Evolutionary conservation across 2,329 filamentous ascomycete genomes (phyloP).

Genomic region (Colletotrichum sublineola): DNA sequence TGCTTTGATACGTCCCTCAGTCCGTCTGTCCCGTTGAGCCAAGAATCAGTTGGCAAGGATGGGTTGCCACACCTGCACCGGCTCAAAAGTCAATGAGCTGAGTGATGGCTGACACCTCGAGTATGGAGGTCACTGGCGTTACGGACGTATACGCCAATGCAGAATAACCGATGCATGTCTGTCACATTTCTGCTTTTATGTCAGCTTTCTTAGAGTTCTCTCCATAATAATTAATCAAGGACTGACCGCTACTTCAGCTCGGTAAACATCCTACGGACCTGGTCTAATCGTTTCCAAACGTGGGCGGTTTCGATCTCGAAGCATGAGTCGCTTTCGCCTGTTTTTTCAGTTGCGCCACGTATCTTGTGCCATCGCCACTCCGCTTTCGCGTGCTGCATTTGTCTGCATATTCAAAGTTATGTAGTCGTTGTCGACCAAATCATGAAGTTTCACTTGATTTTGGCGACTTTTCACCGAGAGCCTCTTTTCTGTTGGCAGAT

Average conservation of each 20-base stretch:
- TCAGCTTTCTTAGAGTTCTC: background rate
- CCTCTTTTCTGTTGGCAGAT: background rate
- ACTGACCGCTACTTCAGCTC: conserved; percentile 27
- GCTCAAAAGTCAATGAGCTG: conserved; percentile 6
- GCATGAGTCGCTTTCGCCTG: background rate
- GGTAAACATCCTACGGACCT: background rate
- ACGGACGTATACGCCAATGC: conserved; percentile 19
- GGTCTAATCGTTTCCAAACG: conserved; percentile 8
- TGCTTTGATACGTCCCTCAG: too few relatives aligned
- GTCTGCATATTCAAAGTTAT: background rate
- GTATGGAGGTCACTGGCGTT: background rate
- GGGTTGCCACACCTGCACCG: conserved; percentile 20
- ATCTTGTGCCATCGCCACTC: background rate
- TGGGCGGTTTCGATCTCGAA: background rate
- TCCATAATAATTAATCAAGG: background rate
- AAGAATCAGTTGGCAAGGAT: background rate
- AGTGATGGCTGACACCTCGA: conserved; percentile 1
- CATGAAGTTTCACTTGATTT: background rate
- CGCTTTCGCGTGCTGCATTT: background rate
- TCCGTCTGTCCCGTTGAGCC: background rate
- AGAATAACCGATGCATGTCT: conserved; percentile 4
- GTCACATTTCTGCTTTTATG: conserved; percentile 14
- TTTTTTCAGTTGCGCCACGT: background rate
- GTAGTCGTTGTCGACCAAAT: background rate
- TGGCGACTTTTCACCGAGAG: background rate